Evolutionary conservation across 768 basidiomycete species (phyloP), one percentile per base, ranked within the genome.

Genomic region (Chiua virens): DNA sequence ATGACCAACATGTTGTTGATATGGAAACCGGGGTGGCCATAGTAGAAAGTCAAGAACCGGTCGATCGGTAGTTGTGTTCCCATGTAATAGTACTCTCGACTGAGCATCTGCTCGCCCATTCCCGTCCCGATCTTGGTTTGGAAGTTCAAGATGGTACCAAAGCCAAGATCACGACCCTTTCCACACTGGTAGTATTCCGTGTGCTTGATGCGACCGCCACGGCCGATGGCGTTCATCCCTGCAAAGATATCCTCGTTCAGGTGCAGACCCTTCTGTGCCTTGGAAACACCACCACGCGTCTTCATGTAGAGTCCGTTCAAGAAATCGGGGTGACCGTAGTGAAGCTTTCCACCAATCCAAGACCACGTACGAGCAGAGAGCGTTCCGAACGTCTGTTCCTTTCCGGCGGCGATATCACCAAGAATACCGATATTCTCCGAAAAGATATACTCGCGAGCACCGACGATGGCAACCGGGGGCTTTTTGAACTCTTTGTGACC

Each of bases 91-190:
- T 99, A 98, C 72, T 98, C 97, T 56, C 97, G 85, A 73, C 93
- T 97, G 63, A 99, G 81, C 92, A 98, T 92, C 72, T 99, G 97
- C 69, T 99, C 97, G 34, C 97, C 97, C 97, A 99, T 99, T 70
- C 97, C 97, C n/a, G 95, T 98, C 13, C 97, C 96, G 62, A 99
- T 95, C 82, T 99, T 99, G 50, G 97, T 99, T 79, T 93, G 89
- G 88, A 99, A 99, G 72, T 99, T 99, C 62, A 99, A 75, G 64
- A 98, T 98, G 20, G 97, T 99, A 28, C 96, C 96, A 70, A 99
- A 98, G 22, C 97, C 97, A 54, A 99, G 83, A 77, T 98, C 97
- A 71, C 97, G 87, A 49, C 97, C 97, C 72, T 98, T 98, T 43
- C 96, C 95, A 65, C 96, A 98, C 73, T 98, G 96, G 69, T 94